These are phyloP conservation scores for Colletotrichum chlorophyti DNA, from an alignment of 2,329 filamentous ascomycete genomes.

Conservation along the genomic window DNA sequence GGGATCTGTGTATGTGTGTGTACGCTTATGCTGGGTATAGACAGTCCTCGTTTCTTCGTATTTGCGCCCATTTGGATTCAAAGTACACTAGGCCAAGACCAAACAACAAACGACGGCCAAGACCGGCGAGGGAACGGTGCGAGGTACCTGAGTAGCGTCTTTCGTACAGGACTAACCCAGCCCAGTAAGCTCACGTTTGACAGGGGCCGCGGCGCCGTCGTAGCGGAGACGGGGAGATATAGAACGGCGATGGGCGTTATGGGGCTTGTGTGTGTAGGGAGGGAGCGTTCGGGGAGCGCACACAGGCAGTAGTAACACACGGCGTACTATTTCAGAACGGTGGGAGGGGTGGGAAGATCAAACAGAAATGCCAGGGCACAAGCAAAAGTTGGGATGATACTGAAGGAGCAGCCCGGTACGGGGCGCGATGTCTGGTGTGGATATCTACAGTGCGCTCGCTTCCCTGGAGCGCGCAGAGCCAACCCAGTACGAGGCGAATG, in stretches of 20 bases:
- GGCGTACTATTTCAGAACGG: background rate
- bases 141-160: constrained; percentile 22
- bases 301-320: background rate
- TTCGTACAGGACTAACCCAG: constrained; percentile 17
- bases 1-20: constrained; percentile 20
- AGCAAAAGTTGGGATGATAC: constrained; percentile 20
- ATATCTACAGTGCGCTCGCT: background rate
- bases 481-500: no score
- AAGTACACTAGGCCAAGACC: constrained; percentile 21
- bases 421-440: background rate
- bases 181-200: constrained; percentile 26
- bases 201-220: constrained; percentile 23
- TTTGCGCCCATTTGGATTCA: constrained; percentile 12
- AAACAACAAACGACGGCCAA: constrained; percentile 11
- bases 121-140: constrained; percentile 17
- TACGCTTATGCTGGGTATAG: constrained; percentile 1
- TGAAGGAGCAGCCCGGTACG: background rate
- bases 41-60: constrained; percentile 18
- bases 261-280: constrained; percentile 8
- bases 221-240: constrained; percentile 16
- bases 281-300: constrained; percentile 16
- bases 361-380: constrained; percentile 17
- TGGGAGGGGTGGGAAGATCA: background rate
- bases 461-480: no score
- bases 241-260: constrained; percentile 7